Conservation (phyloP, 176 grass and related monocot species). For the Oryza glaberrima region DNA sequence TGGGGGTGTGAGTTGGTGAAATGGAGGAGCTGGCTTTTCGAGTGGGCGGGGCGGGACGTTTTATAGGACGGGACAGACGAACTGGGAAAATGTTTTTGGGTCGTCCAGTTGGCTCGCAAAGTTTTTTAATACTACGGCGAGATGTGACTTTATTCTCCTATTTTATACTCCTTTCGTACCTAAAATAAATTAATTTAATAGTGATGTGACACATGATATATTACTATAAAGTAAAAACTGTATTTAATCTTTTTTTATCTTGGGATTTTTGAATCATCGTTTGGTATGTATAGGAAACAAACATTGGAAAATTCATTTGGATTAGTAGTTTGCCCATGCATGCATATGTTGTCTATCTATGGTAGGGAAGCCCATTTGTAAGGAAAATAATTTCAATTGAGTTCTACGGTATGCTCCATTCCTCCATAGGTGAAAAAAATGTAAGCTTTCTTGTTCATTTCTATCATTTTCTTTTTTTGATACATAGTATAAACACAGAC, state of each 20-base stretch:
- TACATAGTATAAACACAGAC: too few relatives aligned
- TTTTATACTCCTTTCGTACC: neutral
- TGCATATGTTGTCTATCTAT: neutral
- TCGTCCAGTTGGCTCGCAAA: conserved; percentile 29
- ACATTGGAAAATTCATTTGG: neutral
- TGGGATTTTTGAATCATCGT: neutral
- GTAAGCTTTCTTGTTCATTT: too few relatives aligned
- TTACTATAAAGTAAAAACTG: neutral
- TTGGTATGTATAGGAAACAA: neutral
- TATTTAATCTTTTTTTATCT: neutral
- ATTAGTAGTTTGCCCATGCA: neutral
- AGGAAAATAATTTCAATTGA: too few relatives aligned
- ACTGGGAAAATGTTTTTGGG: conserved; percentile 20
- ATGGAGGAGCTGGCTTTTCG: conserved; percentile 37
- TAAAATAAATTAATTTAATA: too few relatives aligned
- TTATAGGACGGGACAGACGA: conserved; percentile 34
- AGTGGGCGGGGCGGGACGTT: neutral
- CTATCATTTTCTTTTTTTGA: too few relatives aligned
- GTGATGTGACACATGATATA: too few relatives aligned
- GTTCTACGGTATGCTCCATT: too few relatives aligned
- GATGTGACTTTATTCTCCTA: conserved; percentile 15
- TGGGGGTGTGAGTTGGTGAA: conserved; percentile 9
- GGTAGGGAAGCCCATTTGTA: too few relatives aligned
- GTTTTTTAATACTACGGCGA: conserved; percentile 1
- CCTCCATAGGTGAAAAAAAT: too few relatives aligned